Percentiles rank a stretch among this genome's conserved stretches.
Conservation (phyloP, 2,329 filamentous ascomycete genomes). For the Sclerotinia sclerotiorum region DNA sequence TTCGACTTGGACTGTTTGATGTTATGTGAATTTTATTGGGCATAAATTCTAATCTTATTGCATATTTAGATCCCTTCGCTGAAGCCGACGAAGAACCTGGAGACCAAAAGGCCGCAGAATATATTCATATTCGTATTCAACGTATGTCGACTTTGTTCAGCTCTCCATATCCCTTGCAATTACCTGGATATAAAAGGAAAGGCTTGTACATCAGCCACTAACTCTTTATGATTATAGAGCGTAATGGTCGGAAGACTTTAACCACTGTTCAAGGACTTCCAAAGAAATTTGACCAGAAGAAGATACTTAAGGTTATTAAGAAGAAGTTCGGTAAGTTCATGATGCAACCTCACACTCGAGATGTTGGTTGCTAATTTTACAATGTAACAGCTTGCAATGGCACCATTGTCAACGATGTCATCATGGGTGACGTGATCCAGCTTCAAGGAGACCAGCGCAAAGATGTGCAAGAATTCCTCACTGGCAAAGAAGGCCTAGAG, state of each 20-base stretch:
- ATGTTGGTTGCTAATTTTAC: background rate
- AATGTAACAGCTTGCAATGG: slow-evolving; percentile 85
- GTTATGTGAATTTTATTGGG: background rate
- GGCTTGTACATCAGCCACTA: slow-evolving; percentile 39
- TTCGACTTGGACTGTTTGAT: background rate
- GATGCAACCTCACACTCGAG: background rate
- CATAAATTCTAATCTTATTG: background rate
- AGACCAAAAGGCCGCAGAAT: slow-evolving; percentile 91
- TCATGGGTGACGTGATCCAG: slow-evolving; percentile 99
- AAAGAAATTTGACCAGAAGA: slow-evolving; percentile 99
- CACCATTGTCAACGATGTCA: slow-evolving; percentile 92
- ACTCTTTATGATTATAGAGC: slow-evolving; percentile 62
- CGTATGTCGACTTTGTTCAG: slow-evolving; percentile 60
- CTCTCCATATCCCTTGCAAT: background rate
- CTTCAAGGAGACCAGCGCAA: slow-evolving; percentile 99
- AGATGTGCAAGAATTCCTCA: slow-evolving; percentile 96
- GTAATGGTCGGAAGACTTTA: slow-evolving; percentile 99
- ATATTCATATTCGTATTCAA: slow-evolving; percentile 99
- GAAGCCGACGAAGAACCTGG: slow-evolving; percentile 99
- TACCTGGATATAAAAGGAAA: background rate
- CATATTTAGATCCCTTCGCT: slow-evolving; percentile 93
- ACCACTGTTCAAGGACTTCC: slow-evolving; percentile 98
- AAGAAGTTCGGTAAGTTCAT: slow-evolving; percentile 83
- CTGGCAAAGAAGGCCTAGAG: slow-evolving; percentile 90
- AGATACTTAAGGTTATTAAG: slow-evolving; percentile 99